These are phyloP conservation scores for Blumeria hordei DNA, from an alignment of 2,329 filamentous ascomycete species.

Conservation along the genomic window DNA sequence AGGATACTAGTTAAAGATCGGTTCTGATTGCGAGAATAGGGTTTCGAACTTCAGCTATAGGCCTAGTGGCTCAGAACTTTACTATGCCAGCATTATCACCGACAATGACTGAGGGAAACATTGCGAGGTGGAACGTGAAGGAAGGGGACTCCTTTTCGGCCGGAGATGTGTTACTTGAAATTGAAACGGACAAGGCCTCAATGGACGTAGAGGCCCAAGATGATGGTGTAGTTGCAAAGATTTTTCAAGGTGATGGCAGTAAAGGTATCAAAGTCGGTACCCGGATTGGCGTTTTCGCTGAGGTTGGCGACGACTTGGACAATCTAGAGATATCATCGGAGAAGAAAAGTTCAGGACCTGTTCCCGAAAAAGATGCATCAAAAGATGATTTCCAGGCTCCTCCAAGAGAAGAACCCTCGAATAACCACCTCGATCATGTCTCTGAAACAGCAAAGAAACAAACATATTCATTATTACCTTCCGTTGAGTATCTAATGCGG, in stretches of 20 bases:
- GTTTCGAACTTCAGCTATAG: conserved; percentile 35
- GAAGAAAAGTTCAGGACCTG: conserved; percentile 22
- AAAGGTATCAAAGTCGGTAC: conserved; percentile 58
- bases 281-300: conserved; percentile 63
- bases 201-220: conserved; percentile 93
- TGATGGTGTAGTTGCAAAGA: conserved; percentile 68
- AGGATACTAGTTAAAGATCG: conserved; percentile 2
- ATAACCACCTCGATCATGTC: conserved; percentile 7
- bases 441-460: conserved; percentile 32
- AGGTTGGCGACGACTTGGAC: conserved; percentile 55
- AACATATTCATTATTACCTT: conserved; percentile 55
- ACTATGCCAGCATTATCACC: conserved; percentile 79
- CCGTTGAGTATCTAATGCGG: conserved; percentile 61
- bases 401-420: conserved; percentile 3
- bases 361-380: conserved; percentile 11
- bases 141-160: conserved; percentile 64
- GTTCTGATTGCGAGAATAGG: conserved; percentile 20
- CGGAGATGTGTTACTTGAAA: conserved; percentile 72
- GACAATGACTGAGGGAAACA: conserved; percentile 86
- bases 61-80: conserved; percentile 60
- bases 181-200: conserved; percentile 82
- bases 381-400: conserved; percentile 7
- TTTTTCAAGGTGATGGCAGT: conserved; percentile 45
- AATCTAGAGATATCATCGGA: conserved; percentile 54
- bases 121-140: conserved; percentile 64